A percentile compares a stretch with the other conserved stretches of the same genome.
Conservation (phyloP, 2,329 filamentous ascomycete species). For the Sporothrix phasma region DNA sequence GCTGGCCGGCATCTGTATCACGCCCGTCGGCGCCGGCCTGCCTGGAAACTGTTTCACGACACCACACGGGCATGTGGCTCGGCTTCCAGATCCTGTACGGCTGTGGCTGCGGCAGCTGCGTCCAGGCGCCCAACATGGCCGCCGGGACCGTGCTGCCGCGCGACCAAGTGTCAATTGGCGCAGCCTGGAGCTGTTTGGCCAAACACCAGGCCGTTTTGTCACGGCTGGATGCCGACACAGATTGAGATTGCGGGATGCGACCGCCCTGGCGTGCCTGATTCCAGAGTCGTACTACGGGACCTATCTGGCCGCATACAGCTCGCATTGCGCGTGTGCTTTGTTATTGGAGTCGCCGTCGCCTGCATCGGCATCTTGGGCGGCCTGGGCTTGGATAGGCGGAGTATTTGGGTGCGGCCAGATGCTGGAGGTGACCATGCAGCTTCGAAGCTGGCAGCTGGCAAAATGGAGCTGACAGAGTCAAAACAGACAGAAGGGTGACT, state of each 20-base stretch:
- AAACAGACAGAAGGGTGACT: background rate
- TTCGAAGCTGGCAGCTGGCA: background rate
- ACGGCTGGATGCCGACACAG: background rate
- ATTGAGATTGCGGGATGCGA: background rate
- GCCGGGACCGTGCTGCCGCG: slow-evolving; percentile 35
- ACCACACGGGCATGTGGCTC: slow-evolving; percentile 23
- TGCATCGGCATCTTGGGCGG: background rate
- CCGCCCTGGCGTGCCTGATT: background rate
- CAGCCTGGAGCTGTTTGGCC: slow-evolving; percentile 33
- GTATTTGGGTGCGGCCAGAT: background rate
- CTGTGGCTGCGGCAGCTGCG: slow-evolving; percentile 32
- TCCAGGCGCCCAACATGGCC: slow-evolving; percentile 37
- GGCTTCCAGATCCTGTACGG: slow-evolving; percentile 36
- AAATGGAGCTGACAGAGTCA: background rate
- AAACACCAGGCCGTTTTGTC: slow-evolving; percentile 4
- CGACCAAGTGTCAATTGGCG: slow-evolving; percentile 33
- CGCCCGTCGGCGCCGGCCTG: slow-evolving; percentile 31
- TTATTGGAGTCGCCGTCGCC: background rate
- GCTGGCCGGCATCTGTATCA: slow-evolving; percentile 18
- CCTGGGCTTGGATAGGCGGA: background rate
- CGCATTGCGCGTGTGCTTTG: background rate
- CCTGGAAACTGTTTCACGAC: slow-evolving; percentile 33
- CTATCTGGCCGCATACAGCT: background rate
- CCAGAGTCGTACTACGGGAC: background rate
- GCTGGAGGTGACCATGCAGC: background rate